These are phyloP conservation scores for Thalassiosira mediterranea DNA, from an alignment of 352 stramenopile species.

Conservation along the genomic window DNA sequence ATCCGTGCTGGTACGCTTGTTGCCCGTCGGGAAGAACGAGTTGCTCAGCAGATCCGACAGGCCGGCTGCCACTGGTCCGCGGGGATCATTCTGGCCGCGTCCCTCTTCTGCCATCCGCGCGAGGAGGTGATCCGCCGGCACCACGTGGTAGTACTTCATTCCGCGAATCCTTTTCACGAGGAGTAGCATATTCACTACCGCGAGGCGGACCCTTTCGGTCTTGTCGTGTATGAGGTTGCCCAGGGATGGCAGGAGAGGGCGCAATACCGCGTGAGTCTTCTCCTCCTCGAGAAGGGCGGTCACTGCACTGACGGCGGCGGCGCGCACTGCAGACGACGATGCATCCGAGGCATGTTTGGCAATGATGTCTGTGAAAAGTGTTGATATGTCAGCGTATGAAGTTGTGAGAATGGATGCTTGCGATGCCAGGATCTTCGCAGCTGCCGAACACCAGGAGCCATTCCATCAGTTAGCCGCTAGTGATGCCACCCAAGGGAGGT, in stretches of 20 bases:
- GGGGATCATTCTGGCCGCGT: conserved; percentile 43
- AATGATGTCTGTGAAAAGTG: conserved; percentile 65
- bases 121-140: conserved; percentile 82
- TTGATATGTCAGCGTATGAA: neutral
- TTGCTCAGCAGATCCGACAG: conserved; percentile 84
- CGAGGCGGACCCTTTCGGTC: conserved; percentile 77
- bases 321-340: conserved; percentile 74
- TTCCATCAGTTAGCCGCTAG: too few relatives aligned
- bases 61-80: conserved; percentile 60
- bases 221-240: conserved; percentile 86
- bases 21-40: conserved; percentile 85
- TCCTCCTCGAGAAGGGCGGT: conserved; percentile 77
- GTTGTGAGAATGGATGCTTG: neutral
- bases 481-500: too few relatives aligned
- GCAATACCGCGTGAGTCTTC: conserved; percentile 82
- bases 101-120: conserved; percentile 82
- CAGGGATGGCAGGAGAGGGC: conserved; percentile 81
- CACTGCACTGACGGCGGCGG: conserved; percentile 78
- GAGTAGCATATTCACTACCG: conserved; percentile 81
- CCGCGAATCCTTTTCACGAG: conserved; percentile 79
- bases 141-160: conserved; percentile 88
- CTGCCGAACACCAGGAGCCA: too few relatives aligned
- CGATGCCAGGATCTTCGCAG: neutral
- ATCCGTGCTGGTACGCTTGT: conserved; percentile 56
- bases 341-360: conserved; percentile 80